Conservation (phyloP, 2,329 filamentous ascomycete species). For the Exophiala mesophila region DNA sequence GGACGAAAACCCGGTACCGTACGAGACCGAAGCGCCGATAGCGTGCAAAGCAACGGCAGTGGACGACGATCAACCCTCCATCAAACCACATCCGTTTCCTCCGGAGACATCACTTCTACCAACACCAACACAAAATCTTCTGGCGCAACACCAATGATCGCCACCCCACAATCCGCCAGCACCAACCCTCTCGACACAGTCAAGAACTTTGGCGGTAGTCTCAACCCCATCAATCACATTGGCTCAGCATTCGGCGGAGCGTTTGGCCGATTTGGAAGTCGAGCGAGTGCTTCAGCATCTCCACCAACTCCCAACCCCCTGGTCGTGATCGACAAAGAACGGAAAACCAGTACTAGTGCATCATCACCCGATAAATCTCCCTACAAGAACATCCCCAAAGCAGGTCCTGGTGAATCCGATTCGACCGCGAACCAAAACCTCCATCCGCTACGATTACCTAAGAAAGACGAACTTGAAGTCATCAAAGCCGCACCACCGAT, state of each 20-base stretch:
- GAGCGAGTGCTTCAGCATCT: conserved; percentile 38
- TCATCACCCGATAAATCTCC: conserved; percentile 26
- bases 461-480: conserved; percentile 38
- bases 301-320: conserved; percentile 39
- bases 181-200: conserved; percentile 69
- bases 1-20: conserved; percentile 51
- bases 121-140: conserved; percentile 27
- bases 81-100: conserved; percentile 23
- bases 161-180: conserved; percentile 29
- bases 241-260: conserved; percentile 52
- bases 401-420: conserved; percentile 49
- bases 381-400: conserved; percentile 56
- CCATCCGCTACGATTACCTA: conserved; percentile 40
- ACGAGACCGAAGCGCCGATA: conserved; percentile 74
- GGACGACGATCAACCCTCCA: conserved; percentile 54
- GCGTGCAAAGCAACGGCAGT: conserved; percentile 55
- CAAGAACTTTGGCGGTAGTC: conserved; percentile 69
- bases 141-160: conserved; percentile 11
- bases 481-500: conserved; percentile 53
- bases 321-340: conserved; percentile 11
- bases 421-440: conserved; percentile 9
- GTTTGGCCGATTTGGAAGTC: conserved; percentile 52
- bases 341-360: background rate
- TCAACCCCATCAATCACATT: conserved; percentile 78
- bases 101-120: conserved; percentile 26